phyloP scores from a whole-genome alignment of 1,284 basidiomycete genomes.

The Ganoderma multipileum region DNA sequence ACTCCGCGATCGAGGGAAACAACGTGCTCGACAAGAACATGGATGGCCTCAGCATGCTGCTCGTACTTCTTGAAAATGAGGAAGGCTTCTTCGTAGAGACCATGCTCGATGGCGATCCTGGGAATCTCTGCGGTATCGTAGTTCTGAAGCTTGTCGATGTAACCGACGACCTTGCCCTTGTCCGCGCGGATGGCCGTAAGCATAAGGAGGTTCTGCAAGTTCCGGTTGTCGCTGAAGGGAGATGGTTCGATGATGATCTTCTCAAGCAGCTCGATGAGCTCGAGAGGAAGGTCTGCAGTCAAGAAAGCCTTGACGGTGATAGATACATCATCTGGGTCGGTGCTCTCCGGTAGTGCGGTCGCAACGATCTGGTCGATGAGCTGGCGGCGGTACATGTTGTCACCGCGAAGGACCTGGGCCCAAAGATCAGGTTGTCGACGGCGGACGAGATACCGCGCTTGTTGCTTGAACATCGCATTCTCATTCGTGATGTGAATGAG shows the following conservation, averaged over 20 bases:
- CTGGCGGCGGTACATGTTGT: slow-evolving; percentile 92
- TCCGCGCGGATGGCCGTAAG: slow-evolving; percentile 97
- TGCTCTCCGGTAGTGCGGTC: slow-evolving; percentile 96
- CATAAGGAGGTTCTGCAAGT: slow-evolving; percentile 93
- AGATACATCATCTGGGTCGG: slow-evolving; percentile 98
- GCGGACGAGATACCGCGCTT: slow-evolving; percentile 97
- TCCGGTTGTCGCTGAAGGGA: slow-evolving; percentile 97
- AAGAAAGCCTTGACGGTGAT: slow-evolving; percentile 99
- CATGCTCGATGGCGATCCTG: slow-evolving; percentile 96
- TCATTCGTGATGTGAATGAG: slow-evolving; percentile 98
- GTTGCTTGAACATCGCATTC: slow-evolving; percentile 99
- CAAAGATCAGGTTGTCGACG: slow-evolving; percentile 96
- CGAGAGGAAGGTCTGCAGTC: slow-evolving; percentile 95
- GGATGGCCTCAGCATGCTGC: slow-evolving; percentile 94
- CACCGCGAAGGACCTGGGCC: slow-evolving; percentile 91
- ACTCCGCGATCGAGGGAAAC: slow-evolving; percentile 97
- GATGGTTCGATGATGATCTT: slow-evolving; percentile 99
- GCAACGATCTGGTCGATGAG: slow-evolving; percentile 97
- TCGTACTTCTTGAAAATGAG: slow-evolving; percentile 97
- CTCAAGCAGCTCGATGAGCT: slow-evolving; percentile 97
- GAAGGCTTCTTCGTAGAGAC: slow-evolving; percentile 96
- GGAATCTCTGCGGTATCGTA: slow-evolving; percentile 97
- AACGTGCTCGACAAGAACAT: slow-evolving; percentile 97
- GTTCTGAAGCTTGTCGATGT: slow-evolving; percentile 97
- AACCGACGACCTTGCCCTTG: slow-evolving; percentile 98